These are phyloP conservation scores for Ogataea siamensis DNA, from an alignment of 805 yeast genomes.

Conservation along the genomic window DNA sequence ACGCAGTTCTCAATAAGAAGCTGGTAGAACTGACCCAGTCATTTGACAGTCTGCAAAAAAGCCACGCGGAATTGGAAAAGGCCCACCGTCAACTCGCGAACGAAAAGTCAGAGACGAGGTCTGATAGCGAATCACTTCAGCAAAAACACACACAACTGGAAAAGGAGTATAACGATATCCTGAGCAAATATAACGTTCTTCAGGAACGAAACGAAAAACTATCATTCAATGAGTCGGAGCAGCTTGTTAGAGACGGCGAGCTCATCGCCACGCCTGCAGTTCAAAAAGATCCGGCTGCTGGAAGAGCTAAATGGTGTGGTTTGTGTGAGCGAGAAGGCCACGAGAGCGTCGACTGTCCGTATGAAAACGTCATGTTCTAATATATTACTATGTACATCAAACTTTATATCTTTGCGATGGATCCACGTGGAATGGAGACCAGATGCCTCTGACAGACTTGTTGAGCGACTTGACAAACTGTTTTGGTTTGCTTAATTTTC, in stretches of 20 bases:
- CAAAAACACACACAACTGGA: neutral
- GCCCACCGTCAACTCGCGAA: no score
- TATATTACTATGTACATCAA: constrained; percentile 27
- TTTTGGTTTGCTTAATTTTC: constrained; percentile 54
- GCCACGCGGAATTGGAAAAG: no score
- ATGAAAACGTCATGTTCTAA: constrained; percentile 45
- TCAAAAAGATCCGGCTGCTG: constrained; percentile 64
- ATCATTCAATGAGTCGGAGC: neutral
- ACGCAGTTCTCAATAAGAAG: neutral
- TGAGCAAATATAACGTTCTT: neutral
- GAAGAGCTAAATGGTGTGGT: constrained; percentile 85
- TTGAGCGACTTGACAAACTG: constrained; percentile 81
- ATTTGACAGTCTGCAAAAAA: neutral
- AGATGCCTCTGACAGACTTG: constrained; percentile 87
- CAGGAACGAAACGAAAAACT: neutral
- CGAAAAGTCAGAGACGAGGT: neutral
- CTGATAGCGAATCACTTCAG: neutral
- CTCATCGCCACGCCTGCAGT: constrained; percentile 47
- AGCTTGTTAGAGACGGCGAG: constrained; percentile 17
- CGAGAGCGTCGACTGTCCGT: constrained; percentile 84
- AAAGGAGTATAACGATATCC: neutral
- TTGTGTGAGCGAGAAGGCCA: constrained; percentile 91
- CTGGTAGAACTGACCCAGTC: neutral
- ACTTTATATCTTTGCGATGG: constrained; percentile 48
- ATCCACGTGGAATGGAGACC: constrained; percentile 92